phyloP scores from a whole-genome alignment of 2,329 filamentous ascomycete genomes.

The Pestalotiopsis sp. region DNA sequence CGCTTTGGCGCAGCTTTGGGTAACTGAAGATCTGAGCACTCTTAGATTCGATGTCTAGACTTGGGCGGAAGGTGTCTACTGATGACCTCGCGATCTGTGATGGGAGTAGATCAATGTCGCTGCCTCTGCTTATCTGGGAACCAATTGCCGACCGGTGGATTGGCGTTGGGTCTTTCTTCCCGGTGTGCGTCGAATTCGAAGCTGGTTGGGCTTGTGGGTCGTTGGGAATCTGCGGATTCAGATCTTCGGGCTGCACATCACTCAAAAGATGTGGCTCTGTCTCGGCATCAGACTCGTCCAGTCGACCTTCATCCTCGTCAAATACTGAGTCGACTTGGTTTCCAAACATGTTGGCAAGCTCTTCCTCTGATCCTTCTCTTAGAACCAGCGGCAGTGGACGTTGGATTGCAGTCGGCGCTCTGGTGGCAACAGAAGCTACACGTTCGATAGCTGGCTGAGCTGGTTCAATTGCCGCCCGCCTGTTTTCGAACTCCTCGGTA shows the following conservation, averaged over 20 bases:
- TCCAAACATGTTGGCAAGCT: constrained; percentile 23
- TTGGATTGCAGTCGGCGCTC: constrained; percentile 15
- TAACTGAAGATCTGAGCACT: constrained; percentile 26
- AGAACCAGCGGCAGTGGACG: constrained; percentile 22
- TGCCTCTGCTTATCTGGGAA: constrained; percentile 20
- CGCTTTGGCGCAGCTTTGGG: constrained; percentile 22
- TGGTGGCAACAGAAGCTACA: constrained; percentile 23
- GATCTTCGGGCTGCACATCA: constrained; percentile 1
- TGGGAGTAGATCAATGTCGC: constrained; percentile 34
- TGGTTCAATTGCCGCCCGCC: constrained; percentile 17
- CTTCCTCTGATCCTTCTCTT: constrained; percentile 25
- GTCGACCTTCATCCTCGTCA: constrained; percentile 23
- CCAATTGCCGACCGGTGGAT: background rate
- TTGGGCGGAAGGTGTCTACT: constrained; percentile 33
- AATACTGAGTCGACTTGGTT: constrained; percentile 25
- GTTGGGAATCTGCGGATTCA: background rate
- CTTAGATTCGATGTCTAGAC: constrained; percentile 28
- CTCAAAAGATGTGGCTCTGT: constrained; percentile 8
- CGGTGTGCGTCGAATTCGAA: background rate
- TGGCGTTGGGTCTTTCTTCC: background rate
- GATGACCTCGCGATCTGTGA: constrained; percentile 32
- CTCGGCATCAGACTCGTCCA: constrained; percentile 4
- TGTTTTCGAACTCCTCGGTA: constrained; percentile 50
- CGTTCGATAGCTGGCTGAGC: constrained; percentile 20
- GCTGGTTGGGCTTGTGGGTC: background rate